Conservation (phyloP, 2,329 filamentous ascomycete genomes). For the Stemphylium lycopersici region DNA sequence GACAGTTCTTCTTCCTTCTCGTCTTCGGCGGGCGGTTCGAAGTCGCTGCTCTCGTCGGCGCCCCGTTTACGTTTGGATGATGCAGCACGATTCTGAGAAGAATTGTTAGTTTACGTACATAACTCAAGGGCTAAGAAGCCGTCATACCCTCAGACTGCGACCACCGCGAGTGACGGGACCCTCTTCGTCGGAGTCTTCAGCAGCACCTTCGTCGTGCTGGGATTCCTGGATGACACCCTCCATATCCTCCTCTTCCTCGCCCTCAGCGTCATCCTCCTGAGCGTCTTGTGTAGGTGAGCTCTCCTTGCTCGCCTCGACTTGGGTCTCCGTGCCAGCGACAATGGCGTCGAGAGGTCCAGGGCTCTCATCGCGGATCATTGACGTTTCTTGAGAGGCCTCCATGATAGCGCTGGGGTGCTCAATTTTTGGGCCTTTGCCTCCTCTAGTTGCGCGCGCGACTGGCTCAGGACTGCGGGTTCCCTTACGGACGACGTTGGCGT, state of each 20-base stretch:
- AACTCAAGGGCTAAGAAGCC: background rate
- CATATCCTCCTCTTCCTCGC: conserved; percentile 38
- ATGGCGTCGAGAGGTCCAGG: conserved; percentile 41
- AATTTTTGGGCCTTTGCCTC: conserved; percentile 56
- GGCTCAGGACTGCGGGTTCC: conserved; percentile 59
- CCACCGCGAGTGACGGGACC: conserved; percentile 59
- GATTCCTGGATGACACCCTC: conserved; percentile 52
- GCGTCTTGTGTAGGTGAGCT: conserved; percentile 40
- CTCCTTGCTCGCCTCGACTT: conserved; percentile 44
- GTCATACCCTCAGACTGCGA: conserved; percentile 42
- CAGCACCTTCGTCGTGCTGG: conserved; percentile 44
- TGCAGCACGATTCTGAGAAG: conserved; percentile 34
- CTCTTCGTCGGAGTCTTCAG: conserved; percentile 58
- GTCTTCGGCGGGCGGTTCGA: conserved; percentile 64
- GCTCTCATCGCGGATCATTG: conserved; percentile 42
- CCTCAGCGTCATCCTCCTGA: conserved; percentile 39
- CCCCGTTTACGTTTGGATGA: conserved; percentile 48
- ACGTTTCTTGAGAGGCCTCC: conserved; percentile 61
- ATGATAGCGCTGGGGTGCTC: conserved; percentile 57
- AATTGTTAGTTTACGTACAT: conserved; percentile 23
- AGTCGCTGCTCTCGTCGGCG: conserved; percentile 66
- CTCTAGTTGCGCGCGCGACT: conserved; percentile 50
- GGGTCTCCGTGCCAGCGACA: conserved; percentile 44
- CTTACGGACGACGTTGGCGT: conserved; percentile 60
- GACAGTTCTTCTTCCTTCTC: conserved; percentile 62